These are phyloP conservation scores for Clarireedia paspali DNA, from an alignment of 2,329 filamentous ascomycete species.

Conservation along the genomic window DNA sequence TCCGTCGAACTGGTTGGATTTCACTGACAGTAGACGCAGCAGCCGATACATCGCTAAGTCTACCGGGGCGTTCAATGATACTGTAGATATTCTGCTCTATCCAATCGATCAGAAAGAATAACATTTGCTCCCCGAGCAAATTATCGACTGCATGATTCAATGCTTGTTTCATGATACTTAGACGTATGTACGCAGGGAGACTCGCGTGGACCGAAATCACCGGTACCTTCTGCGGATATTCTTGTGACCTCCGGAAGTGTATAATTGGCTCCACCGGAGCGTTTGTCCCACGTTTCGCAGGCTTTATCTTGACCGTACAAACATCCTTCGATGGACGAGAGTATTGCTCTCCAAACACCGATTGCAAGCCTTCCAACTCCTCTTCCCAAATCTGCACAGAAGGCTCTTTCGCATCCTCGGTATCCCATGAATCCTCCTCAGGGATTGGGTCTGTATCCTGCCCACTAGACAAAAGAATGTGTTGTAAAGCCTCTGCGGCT, in stretches of 20 bases:
- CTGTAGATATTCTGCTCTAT: slow-evolving; percentile 73
- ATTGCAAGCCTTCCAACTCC: slow-evolving; percentile 74
- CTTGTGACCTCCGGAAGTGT: slow-evolving; percentile 63
- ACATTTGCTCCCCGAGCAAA: slow-evolving; percentile 77
- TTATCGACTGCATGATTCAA: slow-evolving; percentile 63
- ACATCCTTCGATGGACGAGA: slow-evolving; percentile 50
- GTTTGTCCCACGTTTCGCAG: slow-evolving; percentile 43
- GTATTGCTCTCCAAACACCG: slow-evolving; percentile 76
- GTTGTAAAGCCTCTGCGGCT: slow-evolving; percentile 74
- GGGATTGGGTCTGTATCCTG: slow-evolving; percentile 28
- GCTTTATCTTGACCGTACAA: slow-evolving; percentile 62
- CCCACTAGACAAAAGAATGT: slow-evolving; percentile 50
- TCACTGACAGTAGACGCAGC: slow-evolving; percentile 62
- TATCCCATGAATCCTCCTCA: slow-evolving; percentile 30
- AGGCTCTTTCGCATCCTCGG: slow-evolving; percentile 37
- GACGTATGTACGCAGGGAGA: slow-evolving; percentile 85
- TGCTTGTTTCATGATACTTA: slow-evolving; percentile 76
- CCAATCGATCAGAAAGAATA: slow-evolving; percentile 89
- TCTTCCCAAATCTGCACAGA: slow-evolving; percentile 70
- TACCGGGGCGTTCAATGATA: slow-evolving; percentile 81
- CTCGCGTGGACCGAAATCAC: slow-evolving; percentile 63
- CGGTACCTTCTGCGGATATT: slow-evolving; percentile 63
- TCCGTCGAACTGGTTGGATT: slow-evolving; percentile 20
- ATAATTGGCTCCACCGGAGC: slow-evolving; percentile 45
- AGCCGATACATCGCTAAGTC: slow-evolving; percentile 74